Evolutionary conservation across 257 asterid genomes (phyloP), one percentile per base, ranked within the genome.

Genomic region (Misopates orontium): DNA sequence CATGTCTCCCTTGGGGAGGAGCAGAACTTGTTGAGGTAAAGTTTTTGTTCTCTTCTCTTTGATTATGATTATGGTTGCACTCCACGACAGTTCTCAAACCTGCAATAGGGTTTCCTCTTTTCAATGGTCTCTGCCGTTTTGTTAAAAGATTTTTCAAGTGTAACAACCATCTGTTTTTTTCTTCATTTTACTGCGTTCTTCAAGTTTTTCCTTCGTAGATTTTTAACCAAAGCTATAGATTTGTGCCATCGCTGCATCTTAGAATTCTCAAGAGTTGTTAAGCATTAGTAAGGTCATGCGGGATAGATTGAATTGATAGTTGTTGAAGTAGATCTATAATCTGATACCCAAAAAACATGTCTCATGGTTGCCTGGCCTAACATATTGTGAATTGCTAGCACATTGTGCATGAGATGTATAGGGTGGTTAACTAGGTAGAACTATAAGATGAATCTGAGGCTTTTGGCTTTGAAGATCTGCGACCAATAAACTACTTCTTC

Each of bases 1-100:
- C 97, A 58, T 88, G 97, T 74, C 96, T 94, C 71, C 99, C 99
- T 18, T 94, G 97, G 99, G 99, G 99, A 49, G 99, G 99, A 69
- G 83, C 95, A 63, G 99, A 94, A 72, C 95, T 94, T 76, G 82
- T 75, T 62, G 99, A 94, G 96, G 99, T 94, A 75, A 74, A 66
- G 10, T 55, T 66, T 68, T 50, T 51, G 36, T 51, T 36, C 12
- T 59, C 31, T 61, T 62, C 40, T 57, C 24, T 71, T 64, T 50
- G 60, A 44, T 60, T 16, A 17, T 18, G 36, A 32, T 62, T 56
- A 11, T 64, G 21, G 52, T 39, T 49, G 42, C 42, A 36, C 42
- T 28, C 6, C 6, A 2, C 6, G 36, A 28, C 36, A 6, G 1
- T 36, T 4, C 8, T 36, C 11, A 4, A 1, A 3, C 42, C 42